Evolutionary conservation across 2,329 filamentous ascomycete genomes (phyloP).

Genomic region (Lecanosticta acicola): DNA sequence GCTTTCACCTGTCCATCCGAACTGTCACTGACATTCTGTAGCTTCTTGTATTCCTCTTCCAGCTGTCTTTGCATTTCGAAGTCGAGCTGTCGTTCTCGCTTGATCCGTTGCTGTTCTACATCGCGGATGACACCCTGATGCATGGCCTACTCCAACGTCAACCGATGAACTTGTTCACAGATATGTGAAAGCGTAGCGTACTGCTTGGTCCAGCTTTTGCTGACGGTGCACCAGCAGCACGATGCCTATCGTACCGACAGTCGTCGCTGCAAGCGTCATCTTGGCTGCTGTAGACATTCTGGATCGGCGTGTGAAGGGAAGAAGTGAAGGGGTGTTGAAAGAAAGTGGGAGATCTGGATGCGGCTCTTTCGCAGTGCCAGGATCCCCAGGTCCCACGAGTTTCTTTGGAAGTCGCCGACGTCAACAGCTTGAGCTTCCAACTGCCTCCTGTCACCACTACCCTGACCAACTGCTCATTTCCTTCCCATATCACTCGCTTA

Average conservation of each 20-base stretch:
- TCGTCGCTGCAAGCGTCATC: conserved; percentile 72
- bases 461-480: background rate
- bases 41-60: conserved; percentile 83
- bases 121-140: conserved; percentile 90
- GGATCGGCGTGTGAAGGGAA: background rate
- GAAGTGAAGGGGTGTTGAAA: conserved; percentile 4
- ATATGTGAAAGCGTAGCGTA: conserved; percentile 47
- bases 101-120: conserved; percentile 86
- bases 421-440: conserved; percentile 6
- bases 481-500: background rate
- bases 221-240: conserved; percentile 84
- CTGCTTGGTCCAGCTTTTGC: conserved; percentile 76
- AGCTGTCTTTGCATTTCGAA: conserved; percentile 86
- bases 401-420: conserved; percentile 5
- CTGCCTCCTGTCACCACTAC: background rate
- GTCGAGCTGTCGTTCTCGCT: conserved; percentile 84
- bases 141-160: conserved; percentile 63
- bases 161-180: conserved; percentile 1
- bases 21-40: conserved; percentile 67
- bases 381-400: conserved; percentile 2
- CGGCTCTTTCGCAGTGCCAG: background rate
- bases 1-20: conserved; percentile 20
- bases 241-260: conserved; percentile 67
- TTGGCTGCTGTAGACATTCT: conserved; percentile 87
- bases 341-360: background rate